A percentile compares a stretch with the other conserved stretches of the same genome.
Conservation (phyloP, 2,329 filamentous ascomycete genomes). For the Fusarium sp. region DNA sequence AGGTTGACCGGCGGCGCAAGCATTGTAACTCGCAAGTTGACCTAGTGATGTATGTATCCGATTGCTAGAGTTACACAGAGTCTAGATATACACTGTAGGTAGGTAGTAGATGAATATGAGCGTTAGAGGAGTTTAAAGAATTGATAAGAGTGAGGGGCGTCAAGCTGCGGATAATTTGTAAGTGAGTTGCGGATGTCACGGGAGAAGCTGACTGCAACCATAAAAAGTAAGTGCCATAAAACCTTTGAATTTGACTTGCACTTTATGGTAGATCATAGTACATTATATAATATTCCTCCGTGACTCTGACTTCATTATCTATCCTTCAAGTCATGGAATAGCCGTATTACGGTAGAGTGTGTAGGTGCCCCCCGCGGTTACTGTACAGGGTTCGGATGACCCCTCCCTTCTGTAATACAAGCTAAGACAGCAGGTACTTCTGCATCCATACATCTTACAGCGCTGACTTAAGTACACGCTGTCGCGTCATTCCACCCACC, state of each 20-base stretch:
- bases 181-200: constrained; percentile 36
- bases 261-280: background rate
- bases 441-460: background rate
- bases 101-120: background rate
- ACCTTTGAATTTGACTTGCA: no score
- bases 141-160: constrained; percentile 27
- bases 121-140: constrained; percentile 1
- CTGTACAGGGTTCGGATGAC: constrained; percentile 18
- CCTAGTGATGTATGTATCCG: background rate
- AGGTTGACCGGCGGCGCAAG: constrained; percentile 68
- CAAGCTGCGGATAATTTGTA: constrained; percentile 23
- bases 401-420: constrained; percentile 7
- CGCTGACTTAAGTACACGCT: constrained; percentile 11
- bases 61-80: background rate
- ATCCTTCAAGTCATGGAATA: background rate
- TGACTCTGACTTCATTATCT: background rate
- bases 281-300: background rate
- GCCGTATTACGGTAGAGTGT: no score
- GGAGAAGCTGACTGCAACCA: constrained; percentile 11
- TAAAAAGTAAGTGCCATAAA: background rate
- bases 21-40: constrained; percentile 55
- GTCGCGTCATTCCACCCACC: constrained; percentile 28
- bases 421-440: constrained; percentile 30
- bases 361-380: constrained; percentile 11
- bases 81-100: background rate